phyloP scores from a whole-genome alignment of 306 rosid species.

The Cyamopsis tetragonoloba region DNA sequence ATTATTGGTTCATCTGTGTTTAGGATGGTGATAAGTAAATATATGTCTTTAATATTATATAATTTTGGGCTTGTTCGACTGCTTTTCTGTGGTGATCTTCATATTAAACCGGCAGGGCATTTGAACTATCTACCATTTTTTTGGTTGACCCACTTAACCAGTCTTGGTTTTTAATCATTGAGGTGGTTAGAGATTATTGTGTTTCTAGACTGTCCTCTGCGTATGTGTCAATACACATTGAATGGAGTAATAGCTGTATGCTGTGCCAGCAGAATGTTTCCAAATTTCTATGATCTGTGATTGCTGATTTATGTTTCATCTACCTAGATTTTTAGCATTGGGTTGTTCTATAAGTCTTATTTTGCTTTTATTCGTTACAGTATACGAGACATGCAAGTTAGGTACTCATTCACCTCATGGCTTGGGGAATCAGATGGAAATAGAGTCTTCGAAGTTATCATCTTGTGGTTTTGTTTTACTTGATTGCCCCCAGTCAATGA shows the following conservation, averaged over 20 bases:
- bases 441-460: conserved; percentile 73
- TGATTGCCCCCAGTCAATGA: conserved; percentile 97
- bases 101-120: too few relatives aligned
- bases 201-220: conserved; percentile 10
- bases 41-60: too few relatives aligned
- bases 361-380: conserved; percentile 40
- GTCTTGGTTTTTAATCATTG: too few relatives aligned
- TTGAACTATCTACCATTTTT: too few relatives aligned
- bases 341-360: conserved; percentile 10
- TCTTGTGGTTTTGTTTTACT: conserved; percentile 83
- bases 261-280: conserved; percentile 15
- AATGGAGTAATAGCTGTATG: conserved; percentile 3
- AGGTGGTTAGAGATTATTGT: conserved; percentile 9
- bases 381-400: conserved; percentile 94
- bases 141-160: too few relatives aligned
- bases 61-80: too few relatives aligned
- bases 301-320: conserved; percentile 19
- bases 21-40: too few relatives aligned
- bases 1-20: too few relatives aligned
- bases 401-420: conserved; percentile 90
- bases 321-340: neutral
- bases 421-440: conserved; percentile 87
- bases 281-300: neutral
- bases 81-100: too few relatives aligned
- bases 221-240: neutral